Evolutionary conservation across 345 rosid species (phyloP).

Genomic region (Lepidium aucheri): DNA sequence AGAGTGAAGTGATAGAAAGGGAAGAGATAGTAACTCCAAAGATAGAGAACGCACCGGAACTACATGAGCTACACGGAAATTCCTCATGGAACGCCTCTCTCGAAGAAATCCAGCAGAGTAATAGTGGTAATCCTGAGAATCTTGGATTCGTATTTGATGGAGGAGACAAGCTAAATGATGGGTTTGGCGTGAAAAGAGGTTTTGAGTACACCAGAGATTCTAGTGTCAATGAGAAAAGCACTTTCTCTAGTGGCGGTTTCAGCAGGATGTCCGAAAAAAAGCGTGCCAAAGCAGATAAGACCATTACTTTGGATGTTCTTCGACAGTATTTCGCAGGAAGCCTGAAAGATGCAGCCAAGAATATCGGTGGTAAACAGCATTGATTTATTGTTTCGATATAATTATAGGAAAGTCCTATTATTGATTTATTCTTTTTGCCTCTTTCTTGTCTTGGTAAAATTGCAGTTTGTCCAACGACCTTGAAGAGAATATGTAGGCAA

Average conservation of each 20-base stretch:
- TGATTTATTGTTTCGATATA: neutral
- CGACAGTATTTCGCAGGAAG: conserved; percentile 76
- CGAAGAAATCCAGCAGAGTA: conserved; percentile 22
- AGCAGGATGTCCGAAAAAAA: conserved; percentile 43
- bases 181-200: conserved; percentile 27
- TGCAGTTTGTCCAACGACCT: conserved; percentile 96
- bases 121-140: conserved; percentile 25
- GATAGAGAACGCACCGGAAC: conserved; percentile 24
- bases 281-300: conserved; percentile 62
- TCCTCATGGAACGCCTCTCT: conserved; percentile 25
- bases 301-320: conserved; percentile 65
- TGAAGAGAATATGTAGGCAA: conserved; percentile 93
- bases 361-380: conserved; percentile 67
- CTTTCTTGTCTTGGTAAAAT: conserved; percentile 18
- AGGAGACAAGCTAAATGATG: conserved; percentile 30
- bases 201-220: conserved; percentile 37
- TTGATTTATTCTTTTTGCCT: conserved; percentile 1
- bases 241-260: conserved; percentile 29
- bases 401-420: neutral
- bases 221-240: conserved; percentile 41
- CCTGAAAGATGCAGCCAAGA: conserved; percentile 90
- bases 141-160: conserved; percentile 17
- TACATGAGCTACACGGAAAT: conserved; percentile 24
- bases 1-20: conserved; percentile 33
- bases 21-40: conserved; percentile 33